A percentile compares a stretch with the other conserved stretches of the same genome.
Conservation (phyloP, 179 eudicot genomes). For the Beta corolliflora region DNA sequence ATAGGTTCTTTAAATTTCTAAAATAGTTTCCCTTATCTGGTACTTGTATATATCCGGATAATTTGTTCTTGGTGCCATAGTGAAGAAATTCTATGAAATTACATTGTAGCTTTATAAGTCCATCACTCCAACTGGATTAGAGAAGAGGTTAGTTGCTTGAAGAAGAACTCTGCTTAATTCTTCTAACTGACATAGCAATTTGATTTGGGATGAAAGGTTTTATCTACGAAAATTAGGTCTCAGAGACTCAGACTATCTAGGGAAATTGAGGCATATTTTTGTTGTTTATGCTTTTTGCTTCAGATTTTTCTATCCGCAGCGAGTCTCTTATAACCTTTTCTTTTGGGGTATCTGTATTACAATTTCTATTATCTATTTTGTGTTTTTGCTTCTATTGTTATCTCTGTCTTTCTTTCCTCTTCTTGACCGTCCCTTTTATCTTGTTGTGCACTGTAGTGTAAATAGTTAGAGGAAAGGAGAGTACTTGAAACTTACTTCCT, state of each 20-base stretch:
- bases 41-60: not conserved
- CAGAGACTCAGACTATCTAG: not conserved
- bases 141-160: constrained; percentile 1
- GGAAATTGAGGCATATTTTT: not conserved
- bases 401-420: not conserved
- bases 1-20: not conserved
- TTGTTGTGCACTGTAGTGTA: not conserved
- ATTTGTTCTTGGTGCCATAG: not conserved
- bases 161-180: not conserved
- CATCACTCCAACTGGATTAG: not conserved
- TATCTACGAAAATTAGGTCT: not conserved
- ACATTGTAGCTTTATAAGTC: not conserved
- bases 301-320: not conserved
- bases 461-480: not conserved
- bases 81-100: not conserved
- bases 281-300: not conserved
- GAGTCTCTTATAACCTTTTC: not conserved
- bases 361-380: not conserved
- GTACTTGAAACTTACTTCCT: not conserved
- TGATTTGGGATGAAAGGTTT: not conserved
- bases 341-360: not conserved
- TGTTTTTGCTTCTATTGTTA: constrained; percentile 1
- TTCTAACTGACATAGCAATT: not conserved
- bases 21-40: not conserved
- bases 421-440: not conserved